These are phyloP conservation scores for Endotrypanum monterogeii DNA, from an alignment of 208 protist species.

Conservation along the genomic window DNA sequence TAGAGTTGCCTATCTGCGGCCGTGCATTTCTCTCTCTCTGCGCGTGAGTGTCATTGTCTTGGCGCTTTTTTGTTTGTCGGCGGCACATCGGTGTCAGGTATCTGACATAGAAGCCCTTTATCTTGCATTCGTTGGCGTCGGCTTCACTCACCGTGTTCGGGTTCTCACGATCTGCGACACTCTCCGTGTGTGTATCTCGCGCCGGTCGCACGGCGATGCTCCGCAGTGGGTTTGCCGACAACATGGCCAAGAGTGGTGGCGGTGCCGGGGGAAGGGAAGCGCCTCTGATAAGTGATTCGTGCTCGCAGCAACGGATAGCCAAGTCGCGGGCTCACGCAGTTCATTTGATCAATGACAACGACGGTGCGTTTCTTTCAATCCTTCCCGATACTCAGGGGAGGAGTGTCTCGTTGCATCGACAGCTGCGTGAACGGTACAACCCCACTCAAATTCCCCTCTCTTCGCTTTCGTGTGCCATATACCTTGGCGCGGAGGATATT, in stretches of 20 bases:
- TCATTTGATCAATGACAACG: constrained; percentile 39
- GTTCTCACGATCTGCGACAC: background rate
- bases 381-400: constrained; percentile 34
- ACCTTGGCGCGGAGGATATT: constrained; percentile 60
- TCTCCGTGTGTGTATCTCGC: background rate
- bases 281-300: constrained; percentile 3
- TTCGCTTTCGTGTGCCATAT: constrained; percentile 51
- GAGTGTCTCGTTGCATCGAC: constrained; percentile 48
- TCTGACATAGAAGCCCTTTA: too few relatives aligned
- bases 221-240: constrained; percentile 1
- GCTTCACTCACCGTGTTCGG: background rate
- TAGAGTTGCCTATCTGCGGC: too few relatives aligned
- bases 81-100: too few relatives aligned
- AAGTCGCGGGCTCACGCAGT: constrained; percentile 52
- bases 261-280: background rate
- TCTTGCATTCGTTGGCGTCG: background rate
- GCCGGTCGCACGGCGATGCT: background rate
- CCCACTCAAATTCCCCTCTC: constrained; percentile 70
- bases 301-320: constrained; percentile 24
- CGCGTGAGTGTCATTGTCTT: too few relatives aligned
- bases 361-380: constrained; percentile 28
- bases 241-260: background rate
- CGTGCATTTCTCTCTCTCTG: too few relatives aligned
- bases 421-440: constrained; percentile 73
- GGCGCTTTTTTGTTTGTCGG: background rate